Conservation (phyloP, 2,329 filamentous ascomycete genomes). For the Xylariaceae sp. region DNA sequence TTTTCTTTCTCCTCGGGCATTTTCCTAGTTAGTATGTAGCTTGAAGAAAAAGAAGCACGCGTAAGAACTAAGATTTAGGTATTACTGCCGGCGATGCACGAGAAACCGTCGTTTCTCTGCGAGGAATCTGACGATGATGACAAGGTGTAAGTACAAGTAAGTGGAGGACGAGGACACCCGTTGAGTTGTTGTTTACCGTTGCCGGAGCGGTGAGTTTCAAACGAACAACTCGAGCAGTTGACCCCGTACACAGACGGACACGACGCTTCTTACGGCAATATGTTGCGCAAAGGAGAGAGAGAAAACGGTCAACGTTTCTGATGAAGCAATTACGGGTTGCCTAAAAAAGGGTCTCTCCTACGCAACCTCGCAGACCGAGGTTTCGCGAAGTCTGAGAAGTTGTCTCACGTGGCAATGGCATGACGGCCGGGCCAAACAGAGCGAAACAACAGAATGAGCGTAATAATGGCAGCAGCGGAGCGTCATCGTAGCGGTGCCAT, state of each 20-base stretch:
- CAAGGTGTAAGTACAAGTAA: conserved; percentile 2
- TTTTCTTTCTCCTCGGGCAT: neutral
- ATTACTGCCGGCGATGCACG: neutral
- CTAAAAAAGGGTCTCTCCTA: neutral
- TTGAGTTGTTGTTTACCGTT: no score
- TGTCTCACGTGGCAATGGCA: conserved; percentile 4
- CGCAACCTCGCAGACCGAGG: conserved; percentile 7
- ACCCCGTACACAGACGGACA: no score
- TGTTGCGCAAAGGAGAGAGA: no score
- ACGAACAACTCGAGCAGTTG: no score
- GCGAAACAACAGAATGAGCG: neutral
- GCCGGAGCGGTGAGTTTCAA: conserved; percentile 29
- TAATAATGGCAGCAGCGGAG: neutral
- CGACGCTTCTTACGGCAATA: no score
- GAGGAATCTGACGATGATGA: neutral
- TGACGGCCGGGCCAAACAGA: neutral
- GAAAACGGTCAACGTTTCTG: no score
- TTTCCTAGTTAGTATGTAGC: neutral
- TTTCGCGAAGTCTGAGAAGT: conserved; percentile 8
- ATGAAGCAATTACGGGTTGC: neutral
- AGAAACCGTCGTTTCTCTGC: neutral
- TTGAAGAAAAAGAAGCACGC: neutral
- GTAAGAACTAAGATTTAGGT: neutral
- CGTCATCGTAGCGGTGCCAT: neutral
- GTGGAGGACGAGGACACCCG: no score